phyloP scores from a whole-genome alignment of 2,329 filamentous ascomycete species.

The Chaetomiaceae sp. region DNA sequence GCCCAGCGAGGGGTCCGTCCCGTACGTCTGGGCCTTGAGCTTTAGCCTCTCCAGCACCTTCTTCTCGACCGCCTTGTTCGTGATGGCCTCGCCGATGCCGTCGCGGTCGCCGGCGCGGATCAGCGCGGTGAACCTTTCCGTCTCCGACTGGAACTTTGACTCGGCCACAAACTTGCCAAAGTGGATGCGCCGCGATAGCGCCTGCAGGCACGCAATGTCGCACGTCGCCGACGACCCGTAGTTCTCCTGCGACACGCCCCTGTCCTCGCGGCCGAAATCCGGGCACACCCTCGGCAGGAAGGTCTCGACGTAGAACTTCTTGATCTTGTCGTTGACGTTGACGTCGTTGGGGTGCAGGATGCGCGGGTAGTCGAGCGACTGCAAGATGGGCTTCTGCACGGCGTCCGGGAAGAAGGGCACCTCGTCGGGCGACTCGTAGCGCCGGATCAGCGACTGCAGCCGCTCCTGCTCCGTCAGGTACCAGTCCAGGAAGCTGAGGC shows the following conservation, averaged over 20 bases:
- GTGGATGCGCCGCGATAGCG: constrained; percentile 84
- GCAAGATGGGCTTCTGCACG: constrained; percentile 76
- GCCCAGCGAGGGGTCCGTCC: constrained; percentile 72
- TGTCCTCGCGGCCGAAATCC: constrained; percentile 69
- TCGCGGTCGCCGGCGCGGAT: constrained; percentile 76
- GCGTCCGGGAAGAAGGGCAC: constrained; percentile 91
- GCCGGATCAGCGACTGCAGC: constrained; percentile 86
- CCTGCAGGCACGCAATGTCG: constrained; percentile 86
- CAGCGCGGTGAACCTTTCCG: constrained; percentile 72
- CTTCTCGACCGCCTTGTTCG: constrained; percentile 81
- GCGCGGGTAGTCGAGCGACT: constrained; percentile 78
- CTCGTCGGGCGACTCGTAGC: constrained; percentile 94
- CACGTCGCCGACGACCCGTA: constrained; percentile 90
- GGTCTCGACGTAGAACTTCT: constrained; percentile 73
- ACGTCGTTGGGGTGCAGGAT: constrained; percentile 87
- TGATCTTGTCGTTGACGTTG: constrained; percentile 85
- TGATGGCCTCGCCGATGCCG: constrained; percentile 86
- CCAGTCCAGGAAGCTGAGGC: constrained; percentile 88
- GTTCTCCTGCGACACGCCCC: constrained; percentile 85
- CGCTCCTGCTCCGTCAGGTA: constrained; percentile 85
- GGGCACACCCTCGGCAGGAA: constrained; percentile 82
- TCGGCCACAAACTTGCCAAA: constrained; percentile 99
- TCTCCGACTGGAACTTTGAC: constrained; percentile 83
- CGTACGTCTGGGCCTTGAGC: constrained; percentile 89
- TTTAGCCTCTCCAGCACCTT: constrained; percentile 83